Percentiles rank a stretch among this genome's conserved stretches.
These are phyloP conservation scores for Brassica nigra DNA, from an alignment of 345 rosid genomes.

Conservation along the genomic window DNA sequence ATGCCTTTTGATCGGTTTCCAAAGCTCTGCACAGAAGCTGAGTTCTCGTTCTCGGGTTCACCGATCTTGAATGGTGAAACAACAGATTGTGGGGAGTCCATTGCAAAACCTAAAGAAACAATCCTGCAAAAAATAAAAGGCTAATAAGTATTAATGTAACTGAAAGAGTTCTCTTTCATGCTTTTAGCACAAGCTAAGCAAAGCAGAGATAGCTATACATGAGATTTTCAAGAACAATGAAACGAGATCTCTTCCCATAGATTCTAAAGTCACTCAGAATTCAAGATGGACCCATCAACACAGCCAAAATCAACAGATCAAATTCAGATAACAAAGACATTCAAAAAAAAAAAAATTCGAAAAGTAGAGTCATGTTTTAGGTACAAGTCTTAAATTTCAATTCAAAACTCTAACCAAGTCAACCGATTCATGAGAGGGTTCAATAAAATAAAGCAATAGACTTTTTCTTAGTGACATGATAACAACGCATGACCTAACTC, in stretches of 20 bases:
- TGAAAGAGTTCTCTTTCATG: conserved; percentile 3
- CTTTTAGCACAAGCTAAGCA: conserved; percentile 13
- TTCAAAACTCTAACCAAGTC: neutral
- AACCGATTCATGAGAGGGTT: neutral
- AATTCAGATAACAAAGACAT: neutral
- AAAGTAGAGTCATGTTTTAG: neutral
- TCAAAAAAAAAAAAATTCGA: neutral
- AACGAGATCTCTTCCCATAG: conserved; percentile 5
- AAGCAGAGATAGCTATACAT: neutral
- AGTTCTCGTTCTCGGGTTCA: conserved; percentile 59
- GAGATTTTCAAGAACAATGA: conserved; percentile 4
- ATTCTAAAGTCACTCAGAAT: neutral
- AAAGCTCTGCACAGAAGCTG: conserved; percentile 40
- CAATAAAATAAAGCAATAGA: conserved; percentile 13
- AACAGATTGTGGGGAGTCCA: conserved; percentile 98
- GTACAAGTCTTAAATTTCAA: neutral
- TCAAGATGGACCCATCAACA: conserved; percentile 31
- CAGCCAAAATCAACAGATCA: conserved; percentile 9
- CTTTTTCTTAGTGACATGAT: conserved; percentile 32
- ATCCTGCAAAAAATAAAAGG: conserved; percentile 17
- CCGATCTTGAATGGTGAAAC: conserved; percentile 76
- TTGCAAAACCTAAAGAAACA: conserved; percentile 33
- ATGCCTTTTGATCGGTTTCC: conserved; percentile 43
- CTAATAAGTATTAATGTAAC: conserved; percentile 15
- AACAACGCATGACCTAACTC: conserved; percentile 42